Percentiles rank a stretch among this genome's conserved stretches.
Evolutionary conservation across 2,329 filamentous ascomycete genomes (phyloP).

Genomic region (Penicillium capsulatum): DNA sequence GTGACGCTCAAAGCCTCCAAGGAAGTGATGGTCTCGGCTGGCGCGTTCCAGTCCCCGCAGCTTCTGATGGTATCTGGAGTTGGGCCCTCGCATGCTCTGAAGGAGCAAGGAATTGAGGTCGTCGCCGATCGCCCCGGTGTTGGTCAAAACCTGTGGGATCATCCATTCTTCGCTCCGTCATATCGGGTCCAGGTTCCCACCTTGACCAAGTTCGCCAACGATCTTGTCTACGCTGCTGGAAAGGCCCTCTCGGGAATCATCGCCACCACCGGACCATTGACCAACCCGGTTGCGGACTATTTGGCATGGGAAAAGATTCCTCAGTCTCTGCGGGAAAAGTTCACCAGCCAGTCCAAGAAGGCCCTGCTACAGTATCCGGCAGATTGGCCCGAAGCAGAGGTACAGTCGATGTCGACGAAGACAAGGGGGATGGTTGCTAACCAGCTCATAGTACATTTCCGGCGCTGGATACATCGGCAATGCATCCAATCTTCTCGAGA

Average conservation of each 20-base stretch:
- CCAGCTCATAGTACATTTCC: conserved; percentile 21
- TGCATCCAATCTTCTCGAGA: conserved; percentile 14
- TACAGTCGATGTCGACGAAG: neutral
- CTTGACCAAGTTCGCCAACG: conserved; percentile 16
- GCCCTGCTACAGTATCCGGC: conserved; percentile 30
- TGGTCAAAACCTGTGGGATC: conserved; percentile 38
- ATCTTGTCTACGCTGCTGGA: conserved; percentile 14
- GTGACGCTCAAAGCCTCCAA: conserved; percentile 45
- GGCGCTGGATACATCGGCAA: conserved; percentile 25
- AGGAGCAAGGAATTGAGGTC: conserved; percentile 24
- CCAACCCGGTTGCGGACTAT: conserved; percentile 25
- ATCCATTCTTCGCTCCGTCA: conserved; percentile 28
- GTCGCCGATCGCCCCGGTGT: conserved; percentile 32
- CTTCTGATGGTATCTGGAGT: conserved; percentile 52
- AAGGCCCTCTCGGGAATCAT: conserved; percentile 7
- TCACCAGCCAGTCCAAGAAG: conserved; percentile 17
- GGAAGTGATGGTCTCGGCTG: conserved; percentile 51
- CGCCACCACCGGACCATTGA: conserved; percentile 21
- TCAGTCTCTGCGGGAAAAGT: conserved; percentile 11
- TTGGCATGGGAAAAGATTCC: conserved; percentile 36
- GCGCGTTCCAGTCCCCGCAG: conserved; percentile 53
- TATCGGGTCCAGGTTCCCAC: conserved; percentile 29
- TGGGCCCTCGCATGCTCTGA: conserved; percentile 36
- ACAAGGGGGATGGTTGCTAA: neutral
- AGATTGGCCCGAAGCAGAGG: conserved; percentile 40